Percentiles rank a stretch among this genome's conserved stretches.
These are phyloP conservation scores for Arctostaphylos glauca DNA, from an alignment of 148 eudicot genomes.

Conservation along the genomic window DNA sequence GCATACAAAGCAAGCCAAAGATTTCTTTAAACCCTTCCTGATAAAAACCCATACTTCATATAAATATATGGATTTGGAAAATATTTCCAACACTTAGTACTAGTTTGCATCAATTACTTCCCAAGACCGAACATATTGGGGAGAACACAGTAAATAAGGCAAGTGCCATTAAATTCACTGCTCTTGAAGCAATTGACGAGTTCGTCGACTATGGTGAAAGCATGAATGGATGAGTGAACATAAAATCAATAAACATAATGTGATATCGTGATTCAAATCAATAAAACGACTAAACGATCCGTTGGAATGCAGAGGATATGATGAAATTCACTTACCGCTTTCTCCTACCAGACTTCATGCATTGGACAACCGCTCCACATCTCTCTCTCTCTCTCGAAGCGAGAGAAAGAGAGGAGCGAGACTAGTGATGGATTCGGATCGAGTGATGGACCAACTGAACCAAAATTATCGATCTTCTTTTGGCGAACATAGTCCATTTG, in stretches of 20 bases:
- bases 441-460: not conserved
- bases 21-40: not conserved
- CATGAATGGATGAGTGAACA: not conserved
- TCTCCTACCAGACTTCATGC: not conserved
- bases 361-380: not conserved
- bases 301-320: not conserved
- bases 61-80: not conserved
- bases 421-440: not conserved
- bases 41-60: not conserved
- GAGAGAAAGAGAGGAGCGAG: not conserved
- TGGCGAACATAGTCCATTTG: too few species aligned
- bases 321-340: slow-evolving; percentile 7
- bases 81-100: not conserved
- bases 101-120: not conserved
- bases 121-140: not conserved
- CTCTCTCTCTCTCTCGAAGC: not conserved
- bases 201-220: not conserved
- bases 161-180: not conserved
- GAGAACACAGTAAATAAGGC: not conserved
- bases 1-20: not conserved
- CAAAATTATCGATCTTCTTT: too few species aligned
- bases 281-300: not conserved
- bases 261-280: not conserved
- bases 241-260: not conserved
- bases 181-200: not conserved